phyloP scores from a whole-genome alignment of 2,329 filamentous ascomycete genomes.

The Cryphonectria nitschkei region DNA sequence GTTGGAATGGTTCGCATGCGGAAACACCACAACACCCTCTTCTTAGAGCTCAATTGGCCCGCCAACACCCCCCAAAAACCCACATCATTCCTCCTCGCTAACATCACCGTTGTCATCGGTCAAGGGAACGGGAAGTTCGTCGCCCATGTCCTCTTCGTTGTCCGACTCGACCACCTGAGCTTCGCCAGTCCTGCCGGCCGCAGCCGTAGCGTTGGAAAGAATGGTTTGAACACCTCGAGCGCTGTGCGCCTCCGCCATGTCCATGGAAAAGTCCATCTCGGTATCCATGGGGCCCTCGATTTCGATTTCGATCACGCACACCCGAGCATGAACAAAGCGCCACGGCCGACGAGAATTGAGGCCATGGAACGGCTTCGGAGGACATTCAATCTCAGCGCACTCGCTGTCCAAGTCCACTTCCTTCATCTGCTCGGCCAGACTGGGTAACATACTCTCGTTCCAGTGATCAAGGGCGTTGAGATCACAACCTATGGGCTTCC shows the following conservation, averaged over 20 bases:
- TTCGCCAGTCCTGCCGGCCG: neutral
- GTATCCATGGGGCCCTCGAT: slow-evolving; percentile 22
- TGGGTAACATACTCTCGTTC: neutral
- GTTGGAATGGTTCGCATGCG: neutral
- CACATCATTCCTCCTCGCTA: slow-evolving; percentile 17
- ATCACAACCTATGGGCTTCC: slow-evolving; percentile 12
- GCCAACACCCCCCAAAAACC: neutral
- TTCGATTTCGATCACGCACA: slow-evolving; percentile 8
- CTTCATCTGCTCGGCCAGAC: neutral
- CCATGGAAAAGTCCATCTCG: slow-evolving; percentile 1
- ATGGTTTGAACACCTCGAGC: neutral
- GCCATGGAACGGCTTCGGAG: slow-evolving; percentile 1
- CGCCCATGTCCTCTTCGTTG: neutral
- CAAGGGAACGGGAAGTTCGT: neutral
- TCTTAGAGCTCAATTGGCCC: neutral
- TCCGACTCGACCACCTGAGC: neutral
- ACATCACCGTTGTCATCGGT: slow-evolving; percentile 9
- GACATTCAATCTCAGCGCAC: slow-evolving; percentile 10
- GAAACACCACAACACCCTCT: neutral
- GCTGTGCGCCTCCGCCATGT: neutral
- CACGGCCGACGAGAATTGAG: slow-evolving; percentile 12
- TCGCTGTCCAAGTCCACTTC: slow-evolving; percentile 9
- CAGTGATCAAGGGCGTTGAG: slow-evolving; percentile 8
- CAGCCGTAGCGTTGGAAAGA: neutral
- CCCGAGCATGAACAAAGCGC: slow-evolving; percentile 13